Conservation (phyloP, 2,329 filamentous ascomycete species). For the Drechslerella coelobrocha region DNA sequence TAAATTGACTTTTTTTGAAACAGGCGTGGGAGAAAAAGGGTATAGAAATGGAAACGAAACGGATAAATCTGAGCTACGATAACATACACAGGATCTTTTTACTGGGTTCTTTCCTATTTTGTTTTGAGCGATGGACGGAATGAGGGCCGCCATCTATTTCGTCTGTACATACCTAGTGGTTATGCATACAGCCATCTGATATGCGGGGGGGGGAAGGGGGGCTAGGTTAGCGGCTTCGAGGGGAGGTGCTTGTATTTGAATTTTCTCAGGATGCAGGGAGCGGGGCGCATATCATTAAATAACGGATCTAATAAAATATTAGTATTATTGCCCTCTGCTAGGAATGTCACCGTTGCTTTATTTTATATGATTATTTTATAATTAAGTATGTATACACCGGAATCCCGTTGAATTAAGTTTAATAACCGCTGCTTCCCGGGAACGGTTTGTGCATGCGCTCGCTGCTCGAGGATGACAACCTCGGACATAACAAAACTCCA, state of each 20-base stretch:
- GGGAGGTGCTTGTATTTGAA: background rate
- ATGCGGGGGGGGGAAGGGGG: background rate
- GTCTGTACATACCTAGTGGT: slow-evolving; percentile 8
- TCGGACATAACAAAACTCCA: background rate
- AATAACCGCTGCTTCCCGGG: no score
- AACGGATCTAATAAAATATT: background rate
- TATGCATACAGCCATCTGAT: background rate
- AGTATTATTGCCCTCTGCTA: background rate
- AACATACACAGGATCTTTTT: background rate
- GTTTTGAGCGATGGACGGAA: background rate
- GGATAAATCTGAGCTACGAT: background rate
- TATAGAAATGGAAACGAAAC: background rate
- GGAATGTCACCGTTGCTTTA: no score
- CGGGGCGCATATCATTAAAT: slow-evolving; percentile 2
- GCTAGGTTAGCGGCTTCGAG: background rate
- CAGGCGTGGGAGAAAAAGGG: slow-evolving; percentile 1
- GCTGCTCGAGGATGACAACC: no score
- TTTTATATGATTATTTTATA: no score
- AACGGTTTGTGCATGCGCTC: no score
- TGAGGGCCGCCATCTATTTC: slow-evolving; percentile 3
- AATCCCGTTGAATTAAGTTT: slow-evolving; percentile 3
- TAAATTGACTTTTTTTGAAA: slow-evolving; percentile 56
- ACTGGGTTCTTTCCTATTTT: background rate
- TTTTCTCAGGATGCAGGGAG: slow-evolving; percentile 2
- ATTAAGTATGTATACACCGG: background rate